Evolutionary conservation across 1,139 yeast species (phyloP), one percentile per base, ranked within the genome.

Genomic region (Schizosaccharomyces versatilis): DNA sequence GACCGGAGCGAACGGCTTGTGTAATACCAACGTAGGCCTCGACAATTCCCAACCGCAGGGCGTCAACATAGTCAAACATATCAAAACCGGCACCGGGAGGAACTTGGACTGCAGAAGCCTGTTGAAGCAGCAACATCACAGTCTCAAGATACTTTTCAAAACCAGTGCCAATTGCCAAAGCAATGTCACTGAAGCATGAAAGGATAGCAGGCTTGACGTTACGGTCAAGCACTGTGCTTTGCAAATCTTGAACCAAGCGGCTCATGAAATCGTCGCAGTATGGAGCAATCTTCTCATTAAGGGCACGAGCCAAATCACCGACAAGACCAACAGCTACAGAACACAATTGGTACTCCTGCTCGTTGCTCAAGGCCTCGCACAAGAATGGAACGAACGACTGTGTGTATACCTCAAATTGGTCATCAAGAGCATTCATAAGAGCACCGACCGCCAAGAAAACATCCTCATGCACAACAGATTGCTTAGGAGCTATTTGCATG

Each of bases 171-270:
- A 88, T 79, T 9, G 93, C 79, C 1, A 95, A 77, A 1, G 98
- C 97, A 64, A 93, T 76, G 67, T 90, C 98, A 60, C 98, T 98
- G 67, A 90, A 84, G 64, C 95, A 86, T n/a, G 96, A 84, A 61
- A 93, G 72, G 40, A 88, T 84, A 17, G 85, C 76, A 12, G 97
- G 95, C 67, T 84, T 81, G 60, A 88, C 73, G 60, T 85, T 94
- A 60, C 83, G 77, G 64, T 81, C 81, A 38, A 84, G 80, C 8
- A 51, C 52, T 1, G 59, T 52, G 32, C 59, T 59, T 56, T 59
- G 78, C 60, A 90, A 74, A 62, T 80, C 77, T 54, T 76, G 73
- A 56, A 95, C 88, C 64, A 90, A 74, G 52, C 82, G 80, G 55
- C 76, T 76, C 95, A 90, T 86, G 63, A 88, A 77, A 5, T 81